phyloP scores from a whole-genome alignment of 441 rosid genomes.

The Corymbia citriodora region DNA sequence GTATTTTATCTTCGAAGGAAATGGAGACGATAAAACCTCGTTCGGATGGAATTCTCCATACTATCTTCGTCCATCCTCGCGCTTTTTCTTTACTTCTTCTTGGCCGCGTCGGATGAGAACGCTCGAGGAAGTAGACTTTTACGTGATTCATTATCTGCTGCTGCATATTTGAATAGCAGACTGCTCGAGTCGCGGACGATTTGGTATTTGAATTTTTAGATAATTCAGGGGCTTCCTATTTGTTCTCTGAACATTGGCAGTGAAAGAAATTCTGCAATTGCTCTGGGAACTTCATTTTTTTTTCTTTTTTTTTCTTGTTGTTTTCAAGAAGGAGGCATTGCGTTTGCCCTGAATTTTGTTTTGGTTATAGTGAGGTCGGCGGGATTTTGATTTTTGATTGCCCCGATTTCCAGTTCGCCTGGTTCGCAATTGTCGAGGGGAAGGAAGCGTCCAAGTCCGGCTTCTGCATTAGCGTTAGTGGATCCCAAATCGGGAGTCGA shows the following conservation, averaged over 20 bases:
- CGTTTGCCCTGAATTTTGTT: background rate
- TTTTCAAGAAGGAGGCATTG: background rate
- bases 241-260: background rate
- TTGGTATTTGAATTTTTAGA: background rate
- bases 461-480: slow-evolving; percentile 43
- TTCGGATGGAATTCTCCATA: background rate
- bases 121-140: background rate
- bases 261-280: background rate
- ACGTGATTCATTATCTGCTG: background rate
- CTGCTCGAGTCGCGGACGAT: background rate
- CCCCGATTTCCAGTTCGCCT: slow-evolving; percentile 24
- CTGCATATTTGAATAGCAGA: background rate
- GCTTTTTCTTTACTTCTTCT: too few relatives aligned
- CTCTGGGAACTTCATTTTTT: background rate
- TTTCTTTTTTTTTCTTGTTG: background rate
- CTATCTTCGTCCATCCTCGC: background rate
- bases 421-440: slow-evolving; percentile 34
- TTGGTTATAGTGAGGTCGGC: background rate
- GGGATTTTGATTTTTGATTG: background rate
- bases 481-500: slow-evolving; percentile 32
- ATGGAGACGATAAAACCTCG: background rate
- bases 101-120: background rate
- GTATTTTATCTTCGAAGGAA: background rate
- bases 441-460: slow-evolving; percentile 46
- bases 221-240: background rate